Conservation (phyloP, 257 asterid species). For the Leonotis leonurus region DNA sequence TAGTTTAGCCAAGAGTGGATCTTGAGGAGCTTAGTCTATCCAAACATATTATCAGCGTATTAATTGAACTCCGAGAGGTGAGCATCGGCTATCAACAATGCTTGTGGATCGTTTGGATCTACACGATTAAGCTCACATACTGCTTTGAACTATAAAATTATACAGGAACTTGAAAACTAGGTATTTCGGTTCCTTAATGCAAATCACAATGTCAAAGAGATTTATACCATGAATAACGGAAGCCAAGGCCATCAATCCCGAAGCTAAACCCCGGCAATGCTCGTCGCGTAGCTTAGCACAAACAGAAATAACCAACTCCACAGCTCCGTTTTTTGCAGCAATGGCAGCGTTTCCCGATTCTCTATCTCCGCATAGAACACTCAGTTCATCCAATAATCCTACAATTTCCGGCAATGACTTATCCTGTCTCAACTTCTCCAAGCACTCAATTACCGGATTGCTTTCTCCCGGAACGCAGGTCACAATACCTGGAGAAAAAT, state of each 20-base stretch:
- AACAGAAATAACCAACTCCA: slow-evolving; percentile 45
- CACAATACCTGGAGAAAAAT: slow-evolving; percentile 49
- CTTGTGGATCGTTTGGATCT: background rate
- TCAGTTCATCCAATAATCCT: slow-evolving; percentile 43
- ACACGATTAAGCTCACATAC: background rate
- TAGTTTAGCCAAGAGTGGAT: background rate
- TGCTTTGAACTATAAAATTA: background rate
- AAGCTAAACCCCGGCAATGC: slow-evolving; percentile 36
- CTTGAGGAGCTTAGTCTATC: background rate
- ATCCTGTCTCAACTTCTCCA: slow-evolving; percentile 49
- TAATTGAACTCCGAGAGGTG: background rate
- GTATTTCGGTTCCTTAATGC: background rate
- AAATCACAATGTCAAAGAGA: background rate
- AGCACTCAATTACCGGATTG: slow-evolving; percentile 64
- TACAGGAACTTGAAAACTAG: background rate
- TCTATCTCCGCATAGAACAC: slow-evolving; percentile 34
- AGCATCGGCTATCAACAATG: background rate
- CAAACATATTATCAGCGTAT: background rate
- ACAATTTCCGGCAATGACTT: slow-evolving; percentile 20
- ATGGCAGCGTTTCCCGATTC: slow-evolving; percentile 67
- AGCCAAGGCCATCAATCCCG: slow-evolving; percentile 60
- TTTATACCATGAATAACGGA: slow-evolving; percentile 64
- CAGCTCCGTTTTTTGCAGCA: slow-evolving; percentile 68
- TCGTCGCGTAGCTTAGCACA: slow-evolving; percentile 45
- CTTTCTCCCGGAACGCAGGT: slow-evolving; percentile 73